phyloP scores from a whole-genome alignment of 2,329 filamentous ascomycete genomes.

The Dothidotthia symphoricarpi region DNA sequence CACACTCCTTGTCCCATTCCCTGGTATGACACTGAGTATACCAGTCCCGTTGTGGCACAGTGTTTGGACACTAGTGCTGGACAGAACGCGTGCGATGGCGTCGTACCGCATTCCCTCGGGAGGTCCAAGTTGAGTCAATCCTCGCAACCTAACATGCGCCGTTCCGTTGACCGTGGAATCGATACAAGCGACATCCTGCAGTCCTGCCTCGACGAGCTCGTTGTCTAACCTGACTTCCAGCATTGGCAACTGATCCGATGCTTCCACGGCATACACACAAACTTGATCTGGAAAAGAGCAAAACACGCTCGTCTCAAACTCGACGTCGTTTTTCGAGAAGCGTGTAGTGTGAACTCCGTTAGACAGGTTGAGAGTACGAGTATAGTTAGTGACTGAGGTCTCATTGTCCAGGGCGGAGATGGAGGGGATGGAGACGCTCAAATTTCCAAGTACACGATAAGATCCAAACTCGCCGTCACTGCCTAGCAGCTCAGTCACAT shows the following conservation, averaged over 20 bases:
- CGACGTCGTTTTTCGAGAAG: slow-evolving; percentile 29
- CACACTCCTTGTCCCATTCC: slow-evolving; percentile 21
- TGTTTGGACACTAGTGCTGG: slow-evolving; percentile 11
- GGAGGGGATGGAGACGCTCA: slow-evolving; percentile 44
- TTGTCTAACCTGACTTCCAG: slow-evolving; percentile 49
- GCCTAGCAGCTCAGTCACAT: slow-evolving; percentile 42
- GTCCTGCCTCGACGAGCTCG: slow-evolving; percentile 28
- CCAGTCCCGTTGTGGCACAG: slow-evolving; percentile 10
- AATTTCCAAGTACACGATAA: slow-evolving; percentile 50
- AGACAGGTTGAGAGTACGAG: slow-evolving; percentile 46
- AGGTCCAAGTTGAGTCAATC: slow-evolving; percentile 42
- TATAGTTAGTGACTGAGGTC: slow-evolving; percentile 34
- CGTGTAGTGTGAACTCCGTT: slow-evolving; percentile 43
- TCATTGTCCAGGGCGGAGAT: slow-evolving; percentile 8
- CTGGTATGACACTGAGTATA: slow-evolving; percentile 9
- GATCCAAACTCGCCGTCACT: slow-evolving; percentile 45
- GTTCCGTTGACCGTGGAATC: slow-evolving; percentile 32
- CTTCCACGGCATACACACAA: slow-evolving; percentile 42
- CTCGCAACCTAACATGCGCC: slow-evolving; percentile 23
- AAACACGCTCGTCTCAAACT: slow-evolving; percentile 43
- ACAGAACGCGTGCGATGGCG: slow-evolving; percentile 36
- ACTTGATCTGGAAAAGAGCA: slow-evolving; percentile 48
- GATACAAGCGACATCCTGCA: slow-evolving; percentile 37
- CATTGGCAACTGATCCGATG: slow-evolving; percentile 40
- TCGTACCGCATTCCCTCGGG: slow-evolving; percentile 50